Evolutionary conservation across 163 green algal species (phyloP).

Genomic region (Trebouxiophyceae sp.): DNA sequence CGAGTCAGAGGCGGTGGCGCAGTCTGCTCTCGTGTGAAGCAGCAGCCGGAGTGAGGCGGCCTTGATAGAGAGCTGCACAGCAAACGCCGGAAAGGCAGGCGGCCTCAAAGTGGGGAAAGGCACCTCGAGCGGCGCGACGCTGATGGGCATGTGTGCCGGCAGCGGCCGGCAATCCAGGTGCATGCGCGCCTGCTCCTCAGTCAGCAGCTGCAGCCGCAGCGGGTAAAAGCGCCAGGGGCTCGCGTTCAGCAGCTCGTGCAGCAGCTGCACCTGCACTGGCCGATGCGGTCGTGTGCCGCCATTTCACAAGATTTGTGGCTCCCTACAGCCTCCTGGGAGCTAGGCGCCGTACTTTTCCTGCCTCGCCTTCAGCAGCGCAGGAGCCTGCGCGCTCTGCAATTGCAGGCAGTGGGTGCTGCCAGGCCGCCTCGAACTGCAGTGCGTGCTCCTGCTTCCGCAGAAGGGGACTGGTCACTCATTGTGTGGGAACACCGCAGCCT

Average conservation of each 20-base stretch:
- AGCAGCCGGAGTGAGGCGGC: not conserved
- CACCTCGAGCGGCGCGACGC: slow-evolving; percentile 37
- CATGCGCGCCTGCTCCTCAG: slow-evolving; percentile 21
- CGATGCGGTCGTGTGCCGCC: not conserved
- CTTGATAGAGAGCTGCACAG: too few species aligned
- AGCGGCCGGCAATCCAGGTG: slow-evolving; percentile 4
- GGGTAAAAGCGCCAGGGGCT: slow-evolving; percentile 67
- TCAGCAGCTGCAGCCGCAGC: slow-evolving; percentile 68
- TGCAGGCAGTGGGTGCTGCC: slow-evolving; percentile 71
- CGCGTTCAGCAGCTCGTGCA: slow-evolving; percentile 68
- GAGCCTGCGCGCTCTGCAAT: slow-evolving; percentile 25
- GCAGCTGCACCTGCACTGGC: slow-evolving; percentile 47
- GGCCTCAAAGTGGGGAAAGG: not conserved
- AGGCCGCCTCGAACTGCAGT: slow-evolving; percentile 91
- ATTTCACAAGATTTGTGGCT: too few species aligned
- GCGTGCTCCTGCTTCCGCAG: slow-evolving; percentile 65
- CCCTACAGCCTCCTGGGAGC: too few species aligned
- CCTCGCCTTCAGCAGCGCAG: slow-evolving; percentile 32
- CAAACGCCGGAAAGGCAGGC: too few species aligned
- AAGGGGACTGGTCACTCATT: too few species aligned
- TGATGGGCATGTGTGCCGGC: slow-evolving; percentile 43
- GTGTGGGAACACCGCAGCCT: too few species aligned
- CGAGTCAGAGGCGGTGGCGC: not conserved
- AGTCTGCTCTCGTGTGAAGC: too few species aligned
- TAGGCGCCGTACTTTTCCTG: slow-evolving; percentile 58